Evolutionary conservation across 2,329 filamentous ascomycete species (phyloP).

Genomic region (Fusarium pseudoanthophilum): DNA sequence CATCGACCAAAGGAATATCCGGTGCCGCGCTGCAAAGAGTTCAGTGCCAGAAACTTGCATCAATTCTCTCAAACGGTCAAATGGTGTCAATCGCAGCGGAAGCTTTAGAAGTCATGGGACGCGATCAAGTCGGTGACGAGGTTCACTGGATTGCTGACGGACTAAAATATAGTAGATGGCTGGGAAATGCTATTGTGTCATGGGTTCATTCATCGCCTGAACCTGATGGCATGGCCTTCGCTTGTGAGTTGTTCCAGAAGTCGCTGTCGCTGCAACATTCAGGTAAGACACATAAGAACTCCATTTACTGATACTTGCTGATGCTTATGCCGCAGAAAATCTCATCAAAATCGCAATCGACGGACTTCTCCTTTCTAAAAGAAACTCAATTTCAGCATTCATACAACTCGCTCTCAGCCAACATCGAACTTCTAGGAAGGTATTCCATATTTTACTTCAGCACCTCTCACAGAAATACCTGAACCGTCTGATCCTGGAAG

Average conservation of each 20-base stretch:
- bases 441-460: conserved; percentile 43
- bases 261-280: conserved; percentile 77
- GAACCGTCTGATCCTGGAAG: conserved; percentile 47
- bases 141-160: conserved; percentile 73
- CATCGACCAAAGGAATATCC: conserved; percentile 41
- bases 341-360: conserved; percentile 53
- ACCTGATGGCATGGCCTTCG: conserved; percentile 54
- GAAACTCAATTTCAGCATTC: conserved; percentile 41
- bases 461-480: conserved; percentile 61
- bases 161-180: conserved; percentile 74
- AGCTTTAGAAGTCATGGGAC: conserved; percentile 62
- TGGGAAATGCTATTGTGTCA: conserved; percentile 70
- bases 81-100: conserved; percentile 64
- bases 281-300: conserved; percentile 57
- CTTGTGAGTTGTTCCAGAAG: conserved; percentile 64
- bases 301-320: background rate
- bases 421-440: conserved; percentile 43
- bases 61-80: conserved; percentile 60
- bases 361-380: conserved; percentile 51
- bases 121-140: conserved; percentile 42
- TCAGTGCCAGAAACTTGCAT: conserved; percentile 53
- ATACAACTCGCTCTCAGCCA: conserved; percentile 46
- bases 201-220: conserved; percentile 53
- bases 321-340: conserved; percentile 49
- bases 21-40: conserved; percentile 45